These are phyloP conservation scores for Trichoderma polysporum DNA, from an alignment of 2,329 filamentous ascomycete species.

Conservation along the genomic window DNA sequence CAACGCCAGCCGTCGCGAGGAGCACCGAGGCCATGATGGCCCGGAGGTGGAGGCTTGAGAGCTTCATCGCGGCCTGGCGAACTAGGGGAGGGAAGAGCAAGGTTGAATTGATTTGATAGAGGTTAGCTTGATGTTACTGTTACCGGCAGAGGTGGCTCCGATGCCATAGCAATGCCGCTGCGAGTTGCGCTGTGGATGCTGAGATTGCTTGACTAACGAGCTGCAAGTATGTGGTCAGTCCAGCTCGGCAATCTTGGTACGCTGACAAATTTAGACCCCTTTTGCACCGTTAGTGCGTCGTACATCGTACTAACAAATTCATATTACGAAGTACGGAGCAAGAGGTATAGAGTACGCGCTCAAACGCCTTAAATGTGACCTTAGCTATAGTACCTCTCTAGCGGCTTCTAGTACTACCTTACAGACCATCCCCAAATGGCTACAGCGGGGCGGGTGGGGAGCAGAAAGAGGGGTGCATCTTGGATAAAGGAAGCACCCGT, in stretches of 20 bases:
- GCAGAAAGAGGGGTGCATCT: neutral
- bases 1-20: slow-evolving; percentile 48
- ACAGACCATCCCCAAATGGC: neutral
- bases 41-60: slow-evolving; percentile 45
- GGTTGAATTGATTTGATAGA: neutral
- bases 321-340: neutral
- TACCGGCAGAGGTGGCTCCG: neutral
- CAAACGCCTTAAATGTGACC: neutral
- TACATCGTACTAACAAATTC: neutral
- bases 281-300: too few relatives aligned
- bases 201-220: neutral
- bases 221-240: neutral
- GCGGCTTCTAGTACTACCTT: neutral
- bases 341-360: neutral
- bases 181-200: neutral
- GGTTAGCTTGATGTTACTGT: neutral
- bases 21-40: slow-evolving; percentile 50
- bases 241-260: neutral
- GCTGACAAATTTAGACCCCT: slow-evolving; percentile 15
- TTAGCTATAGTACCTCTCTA: neutral
- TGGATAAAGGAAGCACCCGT: slow-evolving; percentile 10
- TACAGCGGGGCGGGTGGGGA: slow-evolving; percentile 4
- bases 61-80: slow-evolving; percentile 49
- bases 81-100: neutral
- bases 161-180: slow-evolving; percentile 9